Evolutionary conservation across 1,139 yeast genomes (phyloP).

Genomic region (Diutina catenulata): DNA sequence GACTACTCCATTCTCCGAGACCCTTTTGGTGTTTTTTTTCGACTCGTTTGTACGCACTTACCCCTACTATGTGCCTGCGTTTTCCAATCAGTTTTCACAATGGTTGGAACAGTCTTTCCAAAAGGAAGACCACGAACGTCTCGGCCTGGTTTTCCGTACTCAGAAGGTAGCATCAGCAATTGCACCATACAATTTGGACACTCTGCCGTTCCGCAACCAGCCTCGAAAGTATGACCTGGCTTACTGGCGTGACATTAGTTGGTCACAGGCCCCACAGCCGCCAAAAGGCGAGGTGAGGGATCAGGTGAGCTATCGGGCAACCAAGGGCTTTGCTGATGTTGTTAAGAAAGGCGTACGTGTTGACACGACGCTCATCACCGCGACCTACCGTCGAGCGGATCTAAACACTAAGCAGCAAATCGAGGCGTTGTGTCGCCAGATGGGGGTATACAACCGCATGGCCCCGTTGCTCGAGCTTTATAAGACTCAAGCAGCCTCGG

Average conservation of each 20-base stretch:
- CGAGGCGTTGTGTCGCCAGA: background rate
- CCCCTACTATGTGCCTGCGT: constrained; percentile 2
- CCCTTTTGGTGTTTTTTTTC: background rate
- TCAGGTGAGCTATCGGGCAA: constrained; percentile 1
- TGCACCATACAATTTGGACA: background rate
- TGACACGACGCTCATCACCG: background rate
- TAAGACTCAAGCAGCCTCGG: background rate
- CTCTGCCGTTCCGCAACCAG: background rate
- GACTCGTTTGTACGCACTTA: constrained; percentile 3
- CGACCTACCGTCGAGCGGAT: constrained; percentile 3
- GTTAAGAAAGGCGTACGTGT: constrained; percentile 5
- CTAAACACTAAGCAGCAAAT: background rate
- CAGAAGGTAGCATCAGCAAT: background rate
- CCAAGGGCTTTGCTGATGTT: constrained; percentile 1
- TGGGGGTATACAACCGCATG: background rate
- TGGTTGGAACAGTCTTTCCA: background rate
- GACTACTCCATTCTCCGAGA: background rate
- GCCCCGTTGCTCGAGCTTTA: background rate
- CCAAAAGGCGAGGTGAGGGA: background rate
- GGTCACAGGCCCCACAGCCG: background rate
- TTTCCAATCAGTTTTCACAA: background rate
- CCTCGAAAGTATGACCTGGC: constrained; percentile 3
- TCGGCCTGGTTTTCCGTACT: background rate
- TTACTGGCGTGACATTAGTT: constrained; percentile 1
- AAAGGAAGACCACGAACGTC: background rate